Evolutionary conservation across 169 alveolate species (phyloP), one percentile per base, ranked within the genome.

Genomic region (Neospora caninum): DNA sequence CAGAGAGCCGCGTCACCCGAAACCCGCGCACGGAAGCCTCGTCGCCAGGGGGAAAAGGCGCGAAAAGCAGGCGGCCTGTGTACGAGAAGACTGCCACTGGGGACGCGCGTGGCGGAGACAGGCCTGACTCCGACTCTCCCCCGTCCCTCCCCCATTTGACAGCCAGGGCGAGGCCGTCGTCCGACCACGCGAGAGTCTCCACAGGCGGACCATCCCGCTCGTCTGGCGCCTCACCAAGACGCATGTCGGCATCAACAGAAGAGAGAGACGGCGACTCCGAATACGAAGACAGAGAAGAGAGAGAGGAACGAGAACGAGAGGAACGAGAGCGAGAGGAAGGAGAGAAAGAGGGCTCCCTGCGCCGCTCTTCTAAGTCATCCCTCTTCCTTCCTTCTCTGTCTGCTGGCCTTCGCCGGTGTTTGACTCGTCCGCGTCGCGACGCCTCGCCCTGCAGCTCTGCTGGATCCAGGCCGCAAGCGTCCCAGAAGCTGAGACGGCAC

Each of bases 151-250:
- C 20, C 95, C 92, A 92, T 83, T 70, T 80, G 67, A 84, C 95
- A 31, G 67, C 91, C 7, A 87, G 88, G 83, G 95, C 93, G 29
- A 91, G 82, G 54, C 93, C 95, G 89, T 84, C 93, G n/a, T 67
- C 89, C 38, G 89, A 54, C 93, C 95, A 93, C 42, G 38, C 83
- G 67, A 93, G 84, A 18, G 92, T 87, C 70, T 87, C 89, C 67
- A 84, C 93, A 34, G 43, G 86, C 27, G 39, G 86, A 25, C 39
- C 86, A 69, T 18, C 89, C 38, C 69, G 20, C 89, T 27, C 89
- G 20, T 38, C 89, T 41, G 34, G 34, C 49, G 7, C 27, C 58
- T 13, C 4, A 49, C 58, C 22, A 13, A 4, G 58, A 49, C 58
- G 58, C 13, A 4, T 49, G 58, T 49, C 22, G 4, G 58, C 45